phyloP scores from a whole-genome alignment of 2,329 filamentous ascomycete genomes.

The Scolecobasidium constrictum region DNA sequence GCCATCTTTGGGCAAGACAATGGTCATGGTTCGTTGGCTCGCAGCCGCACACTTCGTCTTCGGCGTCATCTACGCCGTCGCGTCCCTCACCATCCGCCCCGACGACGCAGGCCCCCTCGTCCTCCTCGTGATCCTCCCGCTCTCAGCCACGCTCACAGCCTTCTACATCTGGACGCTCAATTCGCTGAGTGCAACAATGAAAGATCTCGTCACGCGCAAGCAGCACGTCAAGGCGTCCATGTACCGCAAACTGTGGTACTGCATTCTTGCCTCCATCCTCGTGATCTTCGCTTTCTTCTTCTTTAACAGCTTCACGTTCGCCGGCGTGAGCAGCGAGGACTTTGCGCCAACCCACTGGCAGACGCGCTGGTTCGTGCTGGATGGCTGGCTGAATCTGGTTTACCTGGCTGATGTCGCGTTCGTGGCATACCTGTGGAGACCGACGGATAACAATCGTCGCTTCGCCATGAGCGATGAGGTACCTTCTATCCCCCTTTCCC shows the following conservation, averaged over 20 bases:
- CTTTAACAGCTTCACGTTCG: slow-evolving; percentile 93
- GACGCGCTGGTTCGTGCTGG: slow-evolving; percentile 90
- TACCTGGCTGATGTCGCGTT: slow-evolving; percentile 91
- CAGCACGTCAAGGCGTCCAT: slow-evolving; percentile 87
- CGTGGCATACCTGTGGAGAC: slow-evolving; percentile 91
- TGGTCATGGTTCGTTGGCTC: slow-evolving; percentile 86
- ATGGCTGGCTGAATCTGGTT: slow-evolving; percentile 94
- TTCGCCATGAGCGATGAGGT: slow-evolving; percentile 98
- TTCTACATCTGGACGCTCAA: slow-evolving; percentile 99
- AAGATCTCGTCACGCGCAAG: slow-evolving; percentile 88
- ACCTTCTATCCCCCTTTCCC: slow-evolving; percentile 12
- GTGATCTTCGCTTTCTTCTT: slow-evolving; percentile 99
- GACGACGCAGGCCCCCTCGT: slow-evolving; percentile 84
- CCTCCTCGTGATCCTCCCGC: slow-evolving; percentile 81
- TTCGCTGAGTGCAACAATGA: slow-evolving; percentile 87
- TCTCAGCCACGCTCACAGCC: slow-evolving; percentile 83
- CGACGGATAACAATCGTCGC: slow-evolving; percentile 88
- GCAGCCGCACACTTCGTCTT: slow-evolving; percentile 92
- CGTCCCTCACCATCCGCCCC: slow-evolving; percentile 77
- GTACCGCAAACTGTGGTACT: slow-evolving; percentile 99
- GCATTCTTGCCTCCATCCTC: slow-evolving; percentile 80
- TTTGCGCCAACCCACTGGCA: slow-evolving; percentile 98
- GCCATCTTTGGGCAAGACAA: slow-evolving; percentile 78
- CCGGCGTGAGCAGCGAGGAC: slow-evolving; percentile 70
- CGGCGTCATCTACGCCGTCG: slow-evolving; percentile 83